Conservation (phyloP, 2,329 filamentous ascomycete species). For the Stagonosporopsis cucurbitacearum region DNA sequence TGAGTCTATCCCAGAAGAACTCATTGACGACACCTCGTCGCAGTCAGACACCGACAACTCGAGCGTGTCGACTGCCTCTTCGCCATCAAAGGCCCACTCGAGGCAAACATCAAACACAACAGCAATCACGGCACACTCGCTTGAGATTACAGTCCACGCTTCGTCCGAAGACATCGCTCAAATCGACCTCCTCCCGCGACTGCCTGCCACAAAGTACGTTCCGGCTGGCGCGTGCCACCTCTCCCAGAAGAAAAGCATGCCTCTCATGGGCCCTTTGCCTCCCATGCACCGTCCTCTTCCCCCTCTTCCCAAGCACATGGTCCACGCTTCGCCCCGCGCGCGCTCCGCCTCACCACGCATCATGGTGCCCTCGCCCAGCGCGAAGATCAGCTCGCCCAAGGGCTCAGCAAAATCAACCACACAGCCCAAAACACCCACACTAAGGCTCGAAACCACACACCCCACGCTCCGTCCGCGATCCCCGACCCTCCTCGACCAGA, state of each 20-base stretch:
- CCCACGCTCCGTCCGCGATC: slow-evolving; percentile 24
- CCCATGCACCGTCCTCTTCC: slow-evolving; percentile 34
- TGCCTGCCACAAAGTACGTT: slow-evolving; percentile 11
- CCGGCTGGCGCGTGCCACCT: background rate
- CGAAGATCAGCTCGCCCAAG: slow-evolving; percentile 4
- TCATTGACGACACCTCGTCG: slow-evolving; percentile 23
- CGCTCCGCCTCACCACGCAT: slow-evolving; percentile 27
- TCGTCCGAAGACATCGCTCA: slow-evolving; percentile 35
- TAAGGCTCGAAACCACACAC: slow-evolving; percentile 22
- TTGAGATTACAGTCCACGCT: slow-evolving; percentile 41
- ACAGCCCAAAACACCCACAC: slow-evolving; percentile 8
- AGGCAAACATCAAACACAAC: slow-evolving; percentile 32
- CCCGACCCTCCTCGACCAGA: slow-evolving; percentile 17
- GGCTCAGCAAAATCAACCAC: slow-evolving; percentile 8
- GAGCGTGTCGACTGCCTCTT: slow-evolving; percentile 14
- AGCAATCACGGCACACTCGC: slow-evolving; percentile 26
- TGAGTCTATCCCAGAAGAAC: slow-evolving; percentile 34
- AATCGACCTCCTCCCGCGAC: slow-evolving; percentile 15
- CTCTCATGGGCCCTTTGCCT: slow-evolving; percentile 22
- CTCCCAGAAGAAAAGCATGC: slow-evolving; percentile 19
- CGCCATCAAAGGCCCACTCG: slow-evolving; percentile 22
- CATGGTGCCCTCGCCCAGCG: slow-evolving; percentile 5
- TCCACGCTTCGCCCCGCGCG: slow-evolving; percentile 19
- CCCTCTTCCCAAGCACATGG: slow-evolving; percentile 28
- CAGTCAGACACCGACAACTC: slow-evolving; percentile 31